Evolutionary conservation across 129 eudicot species (phyloP), one percentile per base, ranked within the genome.

Genomic region (Deinandra increscens): DNA sequence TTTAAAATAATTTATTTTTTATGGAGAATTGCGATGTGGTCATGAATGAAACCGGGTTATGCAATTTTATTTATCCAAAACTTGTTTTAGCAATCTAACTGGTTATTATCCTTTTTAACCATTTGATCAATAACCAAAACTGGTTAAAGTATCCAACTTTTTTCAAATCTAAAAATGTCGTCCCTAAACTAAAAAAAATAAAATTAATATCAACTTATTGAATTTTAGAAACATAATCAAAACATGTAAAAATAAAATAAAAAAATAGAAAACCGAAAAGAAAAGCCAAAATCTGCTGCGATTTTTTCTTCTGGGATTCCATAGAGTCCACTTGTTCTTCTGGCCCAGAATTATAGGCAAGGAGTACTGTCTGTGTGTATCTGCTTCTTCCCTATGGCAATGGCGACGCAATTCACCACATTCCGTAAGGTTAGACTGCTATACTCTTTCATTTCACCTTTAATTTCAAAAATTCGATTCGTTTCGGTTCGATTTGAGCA

Each of bases 371-470:
- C 70, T 62, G 36, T 65, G 79, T 31, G 59, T 31, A 12, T 73
- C 75, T 71, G 33, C 67, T 54, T 54, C 46, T 74, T 74, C 72
- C 55, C 48, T 66, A 79, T 85, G 87, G 86, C 82, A 62, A 60
- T 80, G 84, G 71, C 71, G 22, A 72, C 83, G 7, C 69, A 77
- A 36, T 11, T 79, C 4, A 34, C 79, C 37, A 26, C 79, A 68
- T 64, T 69, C 46, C 77, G 63, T 13, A 82, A 79, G 90, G 90
- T 85, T 29, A 55, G 4, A 64, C 31, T 49, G 15, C 18, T 68
- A 26, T 8, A 15, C 23, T 5, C 17, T 49, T 71, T 17, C 4
- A 3, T 23, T 26, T 69, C 49, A 3, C 39, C 59, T 18, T 4
- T 1, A 53, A 4, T 15, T 1, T 50, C 3, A 55, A 44, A 41